Base-by-base conservation (phyloP, 805 yeast genomes). In the Pichia pseudocactophila region DNA sequence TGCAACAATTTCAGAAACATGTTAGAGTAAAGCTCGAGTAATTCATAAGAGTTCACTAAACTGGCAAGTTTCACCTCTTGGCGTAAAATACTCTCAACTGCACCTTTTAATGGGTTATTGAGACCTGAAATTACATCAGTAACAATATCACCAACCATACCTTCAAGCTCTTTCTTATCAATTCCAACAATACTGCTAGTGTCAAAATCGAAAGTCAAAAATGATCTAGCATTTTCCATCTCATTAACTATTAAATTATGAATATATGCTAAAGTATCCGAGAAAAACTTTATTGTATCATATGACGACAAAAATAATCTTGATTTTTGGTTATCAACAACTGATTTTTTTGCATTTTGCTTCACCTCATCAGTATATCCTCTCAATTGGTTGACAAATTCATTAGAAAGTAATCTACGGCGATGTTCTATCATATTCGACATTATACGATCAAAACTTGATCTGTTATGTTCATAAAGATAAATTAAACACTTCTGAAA, bases 221-320 rank as follows among this genome's bases (percentile, higher is more conserved):
- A 62, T 16, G 78, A 70, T 8, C 70, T 70, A 5, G 90, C 70
- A 26, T 81, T 69, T 55, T 92, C 98, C 33, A 78, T 71, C 59
- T 92, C 98, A 61, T 86, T 85, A 4, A 88, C 95, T 26, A 88
- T 79, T 4, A 85, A 71, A 2, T 89, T 76, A 57, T 92, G 97
- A 2, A 88, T 71, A 66, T 83, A 84, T 0, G 97, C 97, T 31
- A 92, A 64, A 27, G 92, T 70, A 57, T 88, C 96, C 20, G 97
- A 95, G 15, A 86, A 68, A 49, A 80, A 89, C 42, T 96, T 69
- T 20, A 79, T 68, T 1, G 96, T 84, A 57, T 90, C 96, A 57
- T 82, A 82, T 0, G 84, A 80, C 8, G 81, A 74, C 35, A 81
- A 62, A 26, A 76, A 71, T 18, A 86, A 33, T 16, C 31, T 31